Base-by-base conservation (phyloP, 225 moss, liverwort and hornwort species). In the Pseudoscleropodium purum region DNA sequence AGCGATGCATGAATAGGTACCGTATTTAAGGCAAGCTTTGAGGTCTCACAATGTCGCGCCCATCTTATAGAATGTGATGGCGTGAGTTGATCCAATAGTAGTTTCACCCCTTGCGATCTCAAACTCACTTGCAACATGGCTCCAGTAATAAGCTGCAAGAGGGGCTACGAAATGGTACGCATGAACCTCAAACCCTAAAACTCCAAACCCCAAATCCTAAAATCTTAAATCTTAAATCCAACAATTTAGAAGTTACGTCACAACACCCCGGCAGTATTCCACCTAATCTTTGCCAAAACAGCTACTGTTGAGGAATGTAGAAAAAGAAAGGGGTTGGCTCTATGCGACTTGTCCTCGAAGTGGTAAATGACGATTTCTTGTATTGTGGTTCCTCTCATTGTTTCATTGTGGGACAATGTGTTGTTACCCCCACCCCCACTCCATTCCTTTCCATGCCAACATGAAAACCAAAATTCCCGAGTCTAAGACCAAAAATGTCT, bases 41-140 rank as follows among this genome's bases (percentile, higher is more conserved):
- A 85, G 36, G 88, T 72, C 45, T 93, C 91, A 67, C 89, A 91
- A 60, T 81, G 81, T n/a, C 93, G 90, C 20, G 90, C 89, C 90
- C 94, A 93, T 93, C 89, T 86, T 43, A 86, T 81, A 19, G 85
- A 88, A 79, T 91, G 87, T 83, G 89, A 85, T 65, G 89, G 86
- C 84, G 88, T 84, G 33, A 93, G 72, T 86, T 87, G 94, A 85
- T 93, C 90, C 91, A 93, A 88, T 89, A 94, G 88, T 88, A 82
- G 82, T 77, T 94, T 93, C 87, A 88, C 84, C 85, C 90, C 91
- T 87, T 87, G 89, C 37, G 87, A 86, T 62, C 63, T 54, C 87
- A 70, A 85, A 87, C 68, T 64, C 69, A 83, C 51, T 78, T 84
- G 78, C 84, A 84, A 84, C 89, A 89, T 84, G 89, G 78, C 89